A percentile compares a stretch with the other conserved stretches of the same genome.
phyloP scores from a whole-genome alignment of 148 eudicot genomes.

The Camellia granthamiana region DNA sequence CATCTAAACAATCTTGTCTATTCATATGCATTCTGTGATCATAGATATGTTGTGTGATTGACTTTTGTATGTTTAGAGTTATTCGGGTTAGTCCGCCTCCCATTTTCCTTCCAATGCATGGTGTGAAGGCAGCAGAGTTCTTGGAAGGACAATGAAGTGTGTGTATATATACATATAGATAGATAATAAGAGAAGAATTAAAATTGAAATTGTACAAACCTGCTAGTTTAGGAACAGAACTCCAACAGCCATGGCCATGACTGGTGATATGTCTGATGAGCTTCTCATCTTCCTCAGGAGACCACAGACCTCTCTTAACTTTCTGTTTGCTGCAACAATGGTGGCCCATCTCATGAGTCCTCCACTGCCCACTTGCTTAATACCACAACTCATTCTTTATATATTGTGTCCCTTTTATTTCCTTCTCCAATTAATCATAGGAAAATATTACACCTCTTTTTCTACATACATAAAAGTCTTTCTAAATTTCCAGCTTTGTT shows the following conservation, averaged over 20 bases:
- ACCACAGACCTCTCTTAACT: slow-evolving; percentile 54
- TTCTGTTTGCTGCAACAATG: slow-evolving; percentile 55
- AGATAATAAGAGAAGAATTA: background rate
- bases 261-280: slow-evolving; percentile 41
- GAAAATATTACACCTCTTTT: background rate
- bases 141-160: background rate
- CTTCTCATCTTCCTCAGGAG: slow-evolving; percentile 56
- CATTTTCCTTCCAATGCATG: no score
- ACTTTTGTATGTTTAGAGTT: no score
- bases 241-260: slow-evolving; percentile 61
- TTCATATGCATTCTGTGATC: no score
- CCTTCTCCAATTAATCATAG: background rate
- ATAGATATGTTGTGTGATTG: no score
- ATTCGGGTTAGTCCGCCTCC: no score
- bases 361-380: background rate
- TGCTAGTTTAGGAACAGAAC: slow-evolving; percentile 51
- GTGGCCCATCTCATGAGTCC: slow-evolving; percentile 34
- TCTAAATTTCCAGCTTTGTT: background rate
- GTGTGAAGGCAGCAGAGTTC: no score
- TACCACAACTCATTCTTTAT: background rate
- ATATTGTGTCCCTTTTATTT: background rate
- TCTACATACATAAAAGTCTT: slow-evolving; percentile 13
- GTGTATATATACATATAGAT: no score
- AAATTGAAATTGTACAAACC: slow-evolving; percentile 17
- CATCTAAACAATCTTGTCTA: no score